phyloP scores from a whole-genome alignment of 2,329 filamentous ascomycete genomes.

The Trichoderma asperellum region DNA sequence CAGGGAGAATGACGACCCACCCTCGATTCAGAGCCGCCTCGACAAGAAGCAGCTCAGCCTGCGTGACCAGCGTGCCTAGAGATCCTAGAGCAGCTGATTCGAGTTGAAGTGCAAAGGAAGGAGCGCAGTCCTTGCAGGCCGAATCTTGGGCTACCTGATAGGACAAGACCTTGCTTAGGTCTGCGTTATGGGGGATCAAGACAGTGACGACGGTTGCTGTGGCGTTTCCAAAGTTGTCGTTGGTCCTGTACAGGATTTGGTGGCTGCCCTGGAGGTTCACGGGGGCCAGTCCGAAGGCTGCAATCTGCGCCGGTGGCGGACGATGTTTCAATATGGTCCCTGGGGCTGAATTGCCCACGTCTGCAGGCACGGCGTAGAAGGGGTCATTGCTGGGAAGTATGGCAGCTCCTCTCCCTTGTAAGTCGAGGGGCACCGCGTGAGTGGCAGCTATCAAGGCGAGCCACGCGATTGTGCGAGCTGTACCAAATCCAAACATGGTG shows the following conservation, averaged over 20 bases:
- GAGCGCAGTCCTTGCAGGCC: constrained; percentile 43
- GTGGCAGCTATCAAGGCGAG: constrained; percentile 12
- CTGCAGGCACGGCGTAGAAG: constrained; percentile 34
- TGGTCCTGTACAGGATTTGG: constrained; percentile 48
- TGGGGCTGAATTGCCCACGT: constrained; percentile 28
- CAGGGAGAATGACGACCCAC: constrained; percentile 54
- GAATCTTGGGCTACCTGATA: constrained; percentile 50
- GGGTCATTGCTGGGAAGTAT: constrained; percentile 28
- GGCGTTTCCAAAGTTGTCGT: constrained; percentile 42
- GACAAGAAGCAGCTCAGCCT: constrained; percentile 34
- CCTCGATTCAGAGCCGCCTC: constrained; percentile 44
- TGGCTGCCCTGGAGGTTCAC: constrained; percentile 32
- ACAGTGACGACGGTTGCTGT: constrained; percentile 46
- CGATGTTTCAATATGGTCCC: constrained; percentile 35
- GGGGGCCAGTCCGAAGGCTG: constrained; percentile 31
- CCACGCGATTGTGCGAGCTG: neutral
- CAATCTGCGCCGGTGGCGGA: constrained; percentile 32
- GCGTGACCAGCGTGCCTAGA: constrained; percentile 42
- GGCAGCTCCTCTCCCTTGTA: neutral
- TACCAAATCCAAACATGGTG: neutral
- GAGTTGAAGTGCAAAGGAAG: constrained; percentile 36
- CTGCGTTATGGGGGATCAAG: constrained; percentile 42
- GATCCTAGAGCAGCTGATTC: constrained; percentile 36
- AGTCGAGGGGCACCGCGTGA: neutral
- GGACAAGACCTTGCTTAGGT: constrained; percentile 42